A percentile compares a stretch with the other conserved stretches of the same genome.
phyloP scores from a whole-genome alignment of 2,329 filamentous ascomycete species.

The Gnomoniopsis smithogilvyi region DNA sequence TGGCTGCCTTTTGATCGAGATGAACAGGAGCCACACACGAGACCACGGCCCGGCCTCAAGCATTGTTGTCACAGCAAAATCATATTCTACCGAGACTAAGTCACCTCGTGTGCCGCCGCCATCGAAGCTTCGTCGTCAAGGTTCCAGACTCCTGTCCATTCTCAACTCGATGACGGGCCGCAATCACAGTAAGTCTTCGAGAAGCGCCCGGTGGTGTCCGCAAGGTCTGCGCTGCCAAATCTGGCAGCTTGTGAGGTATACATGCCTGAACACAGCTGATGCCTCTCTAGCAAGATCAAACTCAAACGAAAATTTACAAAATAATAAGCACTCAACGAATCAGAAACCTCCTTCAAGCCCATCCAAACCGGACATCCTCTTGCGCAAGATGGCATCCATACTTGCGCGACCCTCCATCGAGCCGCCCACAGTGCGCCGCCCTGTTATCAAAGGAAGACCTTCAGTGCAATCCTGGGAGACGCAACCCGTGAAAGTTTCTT shows the following conservation, averaged over 20 bases:
- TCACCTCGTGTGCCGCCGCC: constrained; percentile 24
- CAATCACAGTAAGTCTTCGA: constrained; percentile 20
- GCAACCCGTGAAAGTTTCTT: constrained; percentile 18
- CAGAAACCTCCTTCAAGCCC: neutral
- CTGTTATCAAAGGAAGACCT: constrained; percentile 34
- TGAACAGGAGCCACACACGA: constrained; percentile 16
- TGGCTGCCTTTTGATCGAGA: constrained; percentile 7
- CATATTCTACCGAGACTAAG: neutral
- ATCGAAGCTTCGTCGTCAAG: constrained; percentile 36
- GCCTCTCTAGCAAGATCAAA: neutral
- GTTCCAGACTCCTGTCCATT: constrained; percentile 39
- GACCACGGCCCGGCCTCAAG: constrained; percentile 6
- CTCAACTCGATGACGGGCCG: constrained; percentile 26
- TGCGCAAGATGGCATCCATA: constrained; percentile 37
- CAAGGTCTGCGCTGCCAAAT: neutral
- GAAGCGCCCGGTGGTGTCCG: too few species aligned
- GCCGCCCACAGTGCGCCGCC: constrained; percentile 40
- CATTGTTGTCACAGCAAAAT: constrained; percentile 1
- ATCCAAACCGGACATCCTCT: neutral
- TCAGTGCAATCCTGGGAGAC: constrained; percentile 34
- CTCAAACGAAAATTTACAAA: constrained; percentile 6
- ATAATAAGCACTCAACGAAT: constrained; percentile 16
- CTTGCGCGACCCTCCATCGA: constrained; percentile 36
- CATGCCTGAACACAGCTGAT: constrained; percentile 15
- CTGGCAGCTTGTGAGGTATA: neutral